phyloP scores from a whole-genome alignment of 352 stramenopile genomes.

The Poterioochromonas sp. region DNA sequence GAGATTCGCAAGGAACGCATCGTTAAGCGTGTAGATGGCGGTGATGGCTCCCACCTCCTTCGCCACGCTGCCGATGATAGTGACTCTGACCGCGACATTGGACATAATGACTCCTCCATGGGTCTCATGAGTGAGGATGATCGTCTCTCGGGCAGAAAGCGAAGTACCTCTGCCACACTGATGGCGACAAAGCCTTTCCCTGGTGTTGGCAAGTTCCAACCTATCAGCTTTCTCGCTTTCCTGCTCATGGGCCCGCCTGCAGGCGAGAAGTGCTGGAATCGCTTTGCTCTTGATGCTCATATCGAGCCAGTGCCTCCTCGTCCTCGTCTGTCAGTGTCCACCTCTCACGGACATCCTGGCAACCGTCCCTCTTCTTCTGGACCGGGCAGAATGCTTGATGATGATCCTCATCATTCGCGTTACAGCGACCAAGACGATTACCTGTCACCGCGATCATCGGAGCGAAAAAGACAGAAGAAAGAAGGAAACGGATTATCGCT shows the following conservation, averaged over 20 bases:
- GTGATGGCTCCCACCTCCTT: not conserved
- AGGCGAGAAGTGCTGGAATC: not conserved
- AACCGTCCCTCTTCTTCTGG: too few species aligned
- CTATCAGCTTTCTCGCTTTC: not conserved
- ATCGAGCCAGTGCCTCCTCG: not conserved
- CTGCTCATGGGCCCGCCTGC: not conserved
- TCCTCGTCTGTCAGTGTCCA: not conserved
- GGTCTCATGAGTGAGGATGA: not conserved
- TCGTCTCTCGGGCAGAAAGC: not conserved
- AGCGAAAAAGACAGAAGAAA: not conserved
- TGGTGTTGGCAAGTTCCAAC: not conserved
- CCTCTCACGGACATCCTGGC: too few species aligned
- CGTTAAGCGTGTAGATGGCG: not conserved
- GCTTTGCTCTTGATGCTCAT: not conserved
- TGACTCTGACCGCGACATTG: not conserved
- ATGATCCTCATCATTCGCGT: not conserved
- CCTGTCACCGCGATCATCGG: not conserved
- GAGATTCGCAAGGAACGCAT: not conserved
- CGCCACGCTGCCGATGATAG: too few species aligned
- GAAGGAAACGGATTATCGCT: not conserved
- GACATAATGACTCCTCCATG: not conserved
- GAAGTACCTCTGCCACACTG: not conserved
- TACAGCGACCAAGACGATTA: not conserved
- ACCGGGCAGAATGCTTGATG: too few species aligned
- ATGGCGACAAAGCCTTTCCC: not conserved